phyloP scores from a whole-genome alignment of 1,284 basidiomycete genomes.

The Leucoagaricus sp. region DNA sequence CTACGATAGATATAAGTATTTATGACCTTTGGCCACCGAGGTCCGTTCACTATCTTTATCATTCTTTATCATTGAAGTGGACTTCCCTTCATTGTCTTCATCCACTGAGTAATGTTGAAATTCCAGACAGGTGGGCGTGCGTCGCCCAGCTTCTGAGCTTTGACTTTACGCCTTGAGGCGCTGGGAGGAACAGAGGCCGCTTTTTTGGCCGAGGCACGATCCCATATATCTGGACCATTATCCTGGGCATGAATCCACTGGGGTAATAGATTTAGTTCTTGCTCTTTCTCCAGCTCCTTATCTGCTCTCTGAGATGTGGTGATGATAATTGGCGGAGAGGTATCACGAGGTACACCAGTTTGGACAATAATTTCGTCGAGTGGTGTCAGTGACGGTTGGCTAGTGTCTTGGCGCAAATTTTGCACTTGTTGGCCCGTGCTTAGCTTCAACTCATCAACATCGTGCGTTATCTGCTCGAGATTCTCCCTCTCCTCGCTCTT shows the following conservation, averaged over 20 bases:
- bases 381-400: too few relatives aligned
- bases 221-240: conserved; percentile 5
- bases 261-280: neutral
- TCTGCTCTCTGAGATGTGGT: neutral
- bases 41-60: too few relatives aligned
- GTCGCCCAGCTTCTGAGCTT: conserved; percentile 2
- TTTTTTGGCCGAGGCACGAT: conserved; percentile 1
- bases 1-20: too few relatives aligned
- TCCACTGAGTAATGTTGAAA: conserved; percentile 3
- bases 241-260: conserved; percentile 8
- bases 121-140: neutral
- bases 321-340: neutral
- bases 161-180: neutral
- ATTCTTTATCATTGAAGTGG: too few relatives aligned
- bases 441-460: conserved; percentile 5
- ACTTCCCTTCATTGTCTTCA: neutral
- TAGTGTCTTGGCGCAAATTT: too few relatives aligned
- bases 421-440: too few relatives aligned
- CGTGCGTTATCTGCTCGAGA: neutral
- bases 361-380: too few relatives aligned
- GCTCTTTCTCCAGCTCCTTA: neutral
- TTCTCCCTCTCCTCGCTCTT: conserved; percentile 3
- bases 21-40: too few relatives aligned
- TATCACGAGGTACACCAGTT: too few relatives aligned
- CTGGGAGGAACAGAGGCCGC: neutral